Evolutionary conservation across 2,329 filamentous ascomycete species (phyloP).

Genomic region (Colletotrichum sp.): DNA sequence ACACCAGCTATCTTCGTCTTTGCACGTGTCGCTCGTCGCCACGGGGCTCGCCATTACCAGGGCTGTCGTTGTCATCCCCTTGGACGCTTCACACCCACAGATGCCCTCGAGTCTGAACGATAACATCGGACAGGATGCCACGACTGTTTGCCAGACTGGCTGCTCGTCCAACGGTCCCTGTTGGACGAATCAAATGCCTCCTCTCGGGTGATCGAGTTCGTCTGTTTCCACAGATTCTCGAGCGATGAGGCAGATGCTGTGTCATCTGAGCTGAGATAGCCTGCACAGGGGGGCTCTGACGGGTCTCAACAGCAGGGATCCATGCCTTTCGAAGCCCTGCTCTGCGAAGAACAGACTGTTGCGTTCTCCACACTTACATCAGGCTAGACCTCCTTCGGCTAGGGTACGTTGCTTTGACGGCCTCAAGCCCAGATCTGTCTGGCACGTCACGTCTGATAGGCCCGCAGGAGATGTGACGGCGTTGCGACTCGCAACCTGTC

Average conservation of each 20-base stretch:
- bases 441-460: neutral
- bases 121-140: neutral
- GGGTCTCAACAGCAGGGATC: slow-evolving; percentile 1
- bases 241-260: slow-evolving; percentile 16
- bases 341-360: slow-evolving; percentile 9
- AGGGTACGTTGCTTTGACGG: neutral
- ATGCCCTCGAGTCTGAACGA: neutral
- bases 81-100: neutral
- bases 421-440: neutral
- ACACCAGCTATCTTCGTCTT: neutral
- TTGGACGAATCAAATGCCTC: slow-evolving; percentile 3
- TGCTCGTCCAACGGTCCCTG: neutral
- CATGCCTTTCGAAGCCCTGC: neutral
- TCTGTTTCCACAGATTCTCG: slow-evolving; percentile 19
- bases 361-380: slow-evolving; percentile 10
- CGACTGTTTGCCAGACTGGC: neutral
- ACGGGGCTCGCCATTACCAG: neutral
- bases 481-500: neutral
- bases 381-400: slow-evolving; percentile 1
- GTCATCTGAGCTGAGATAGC: slow-evolving; percentile 16
- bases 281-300: neutral
- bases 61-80: neutral
- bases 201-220: slow-evolving; percentile 9
- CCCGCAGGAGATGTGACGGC: neutral
- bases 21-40: slow-evolving; percentile 13